phyloP scores from a whole-genome alignment of 2,329 filamentous ascomycete species.

The Penicillium sp. region DNA sequence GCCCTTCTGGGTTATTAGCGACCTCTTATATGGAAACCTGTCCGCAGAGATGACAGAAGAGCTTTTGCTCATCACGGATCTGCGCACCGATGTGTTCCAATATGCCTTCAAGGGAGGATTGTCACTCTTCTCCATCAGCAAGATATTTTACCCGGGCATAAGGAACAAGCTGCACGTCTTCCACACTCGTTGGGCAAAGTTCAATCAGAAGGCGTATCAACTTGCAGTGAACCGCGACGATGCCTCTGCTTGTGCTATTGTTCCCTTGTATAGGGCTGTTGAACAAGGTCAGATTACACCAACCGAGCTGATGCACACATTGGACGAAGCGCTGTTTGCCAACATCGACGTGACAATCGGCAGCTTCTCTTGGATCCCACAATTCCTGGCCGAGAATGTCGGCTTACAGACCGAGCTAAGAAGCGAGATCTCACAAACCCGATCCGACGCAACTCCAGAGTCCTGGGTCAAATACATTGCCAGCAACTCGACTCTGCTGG shows the following conservation, averaged over 20 bases:
- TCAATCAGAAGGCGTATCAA: slow-evolving; percentile 33
- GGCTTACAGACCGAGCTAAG: slow-evolving; percentile 33
- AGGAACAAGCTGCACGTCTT: slow-evolving; percentile 30
- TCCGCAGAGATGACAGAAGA: slow-evolving; percentile 21
- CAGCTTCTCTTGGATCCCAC: slow-evolving; percentile 46
- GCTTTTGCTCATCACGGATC: slow-evolving; percentile 23
- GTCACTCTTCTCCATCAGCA: slow-evolving; percentile 27
- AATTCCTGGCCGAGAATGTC: slow-evolving; percentile 43
- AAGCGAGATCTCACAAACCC: not conserved
- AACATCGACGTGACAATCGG: slow-evolving; percentile 51
- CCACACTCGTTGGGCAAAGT: slow-evolving; percentile 32
- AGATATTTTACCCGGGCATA: slow-evolving; percentile 20
- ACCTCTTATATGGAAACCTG: slow-evolving; percentile 41
- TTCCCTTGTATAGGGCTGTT: slow-evolving; percentile 9
- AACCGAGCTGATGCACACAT: slow-evolving; percentile 42
- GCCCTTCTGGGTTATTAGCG: slow-evolving; percentile 43
- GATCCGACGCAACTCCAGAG: slow-evolving; percentile 18
- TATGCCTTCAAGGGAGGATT: slow-evolving; percentile 39
- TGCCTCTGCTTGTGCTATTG: slow-evolving; percentile 8
- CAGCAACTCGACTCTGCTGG: slow-evolving; percentile 28
- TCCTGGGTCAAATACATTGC: slow-evolving; percentile 27
- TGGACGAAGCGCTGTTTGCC: slow-evolving; percentile 50
- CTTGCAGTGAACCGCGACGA: not conserved
- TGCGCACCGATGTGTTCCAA: slow-evolving; percentile 36
- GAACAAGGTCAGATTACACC: slow-evolving; percentile 24